Percentiles rank a stretch among this genome's conserved stretches.
phyloP scores from a whole-genome alignment of 2,329 filamentous ascomycete genomes.

The Aspergillus ustus region DNA sequence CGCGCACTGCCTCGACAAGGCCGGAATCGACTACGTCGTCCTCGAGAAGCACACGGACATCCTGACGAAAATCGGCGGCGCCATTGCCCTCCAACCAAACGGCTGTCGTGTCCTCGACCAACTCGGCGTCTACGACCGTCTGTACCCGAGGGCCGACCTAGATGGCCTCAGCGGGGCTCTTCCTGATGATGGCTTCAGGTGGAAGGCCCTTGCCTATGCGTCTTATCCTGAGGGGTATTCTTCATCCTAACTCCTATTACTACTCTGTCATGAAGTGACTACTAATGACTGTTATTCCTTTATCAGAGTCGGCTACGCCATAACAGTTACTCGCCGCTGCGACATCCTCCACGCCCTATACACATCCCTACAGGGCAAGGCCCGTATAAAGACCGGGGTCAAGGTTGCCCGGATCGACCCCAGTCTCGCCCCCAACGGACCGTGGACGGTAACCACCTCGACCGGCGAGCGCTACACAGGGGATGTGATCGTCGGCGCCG shows the following conservation, averaged over 20 bases:
- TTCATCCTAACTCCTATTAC: too few relatives aligned
- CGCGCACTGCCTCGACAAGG: constrained; percentile 4
- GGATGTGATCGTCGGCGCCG: not conserved
- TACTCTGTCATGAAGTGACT: too few relatives aligned
- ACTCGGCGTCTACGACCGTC: not conserved
- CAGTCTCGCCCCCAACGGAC: not conserved
- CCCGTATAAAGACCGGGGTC: not conserved
- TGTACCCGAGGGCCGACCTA: not conserved
- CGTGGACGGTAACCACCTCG: not conserved
- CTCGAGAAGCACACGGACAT: not conserved
- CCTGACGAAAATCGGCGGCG: not conserved
- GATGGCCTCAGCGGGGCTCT: not conserved
- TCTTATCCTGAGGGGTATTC: too few relatives aligned
- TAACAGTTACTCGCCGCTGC: not conserved
- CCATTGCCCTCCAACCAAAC: not conserved
- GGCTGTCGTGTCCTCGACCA: constrained; percentile 3
- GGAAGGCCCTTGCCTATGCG: too few relatives aligned
- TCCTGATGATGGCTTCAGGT: not conserved
- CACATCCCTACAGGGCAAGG: not conserved
- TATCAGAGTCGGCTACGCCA: not conserved
- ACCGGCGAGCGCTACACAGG: not conserved
- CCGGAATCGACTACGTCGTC: constrained; percentile 1
- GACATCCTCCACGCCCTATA: not conserved
- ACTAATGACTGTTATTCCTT: too few relatives aligned
- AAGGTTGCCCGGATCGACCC: not conserved